Base-by-base conservation (phyloP, 2,329 filamentous ascomycete genomes). In the Hypoxylon sp. region DNA sequence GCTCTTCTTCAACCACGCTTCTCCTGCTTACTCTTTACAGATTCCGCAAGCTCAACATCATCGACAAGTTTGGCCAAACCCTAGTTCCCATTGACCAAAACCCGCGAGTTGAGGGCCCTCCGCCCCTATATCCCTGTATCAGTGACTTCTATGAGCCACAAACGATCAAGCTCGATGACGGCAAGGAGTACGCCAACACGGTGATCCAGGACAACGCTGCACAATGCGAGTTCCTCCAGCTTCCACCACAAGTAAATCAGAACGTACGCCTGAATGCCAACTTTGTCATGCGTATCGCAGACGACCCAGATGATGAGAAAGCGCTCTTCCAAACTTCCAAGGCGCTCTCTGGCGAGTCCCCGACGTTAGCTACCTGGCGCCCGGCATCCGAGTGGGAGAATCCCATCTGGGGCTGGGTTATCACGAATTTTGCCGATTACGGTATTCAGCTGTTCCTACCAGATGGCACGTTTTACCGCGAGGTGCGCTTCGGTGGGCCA, bases 21-120 rank as follows among this genome's bases (percentile, higher is more conserved):
- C 13, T 27, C 27, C 11, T 11, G 3, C 6, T 20, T 10, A 11
- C 27, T 49, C 22, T 30, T 33, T 4, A 27, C 33, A 51, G 49
- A 20, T 51, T 51, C 27, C 2, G 13, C 33, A 84, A 85, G 68
- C 62, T 87, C 46, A 84, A 84, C 69, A 78, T 86, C 44, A 75
- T 86, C 33, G 84, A 86, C 74, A 85, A 85, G 69, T 85, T 85
- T 50, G 84, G 84, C 0, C 84, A 85, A 53, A 74, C 75, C 8
- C 57, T 83, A 25, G 49, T 70, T 8, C 76, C 76, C 17, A 77
- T 82, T 14, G 77, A 81, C 14, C 49, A n/a, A 20, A 51, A 30
- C 46, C 74, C 77, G 1, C 49, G 63, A 17, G 8, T 37, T 3
- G 8, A 53, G 33, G 59, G 62, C 0, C 72, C 62, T 5, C 69